These are phyloP conservation scores for Fusarium mexicanum DNA, from an alignment of 2,329 filamentous ascomycete species.

Conservation along the genomic window DNA sequence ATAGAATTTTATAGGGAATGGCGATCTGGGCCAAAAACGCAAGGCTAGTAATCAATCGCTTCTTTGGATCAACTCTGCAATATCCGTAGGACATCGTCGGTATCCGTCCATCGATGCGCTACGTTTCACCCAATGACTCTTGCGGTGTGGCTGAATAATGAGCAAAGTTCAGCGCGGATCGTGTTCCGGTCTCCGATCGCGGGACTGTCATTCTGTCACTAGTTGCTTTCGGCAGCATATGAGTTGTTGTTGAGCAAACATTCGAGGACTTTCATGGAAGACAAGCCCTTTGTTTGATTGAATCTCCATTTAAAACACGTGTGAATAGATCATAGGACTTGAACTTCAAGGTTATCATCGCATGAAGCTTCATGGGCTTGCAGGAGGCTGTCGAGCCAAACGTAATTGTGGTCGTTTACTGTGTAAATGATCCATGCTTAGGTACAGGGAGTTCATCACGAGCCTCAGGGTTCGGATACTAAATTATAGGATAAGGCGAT, in stretches of 20 bases:
- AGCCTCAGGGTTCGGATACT: background rate
- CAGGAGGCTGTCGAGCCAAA: background rate
- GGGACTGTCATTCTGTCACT: slow-evolving; percentile 11
- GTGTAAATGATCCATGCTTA: background rate
- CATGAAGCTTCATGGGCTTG: background rate
- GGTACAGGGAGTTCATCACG: background rate
- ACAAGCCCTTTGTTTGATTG: background rate
- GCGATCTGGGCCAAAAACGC: slow-evolving; percentile 18
- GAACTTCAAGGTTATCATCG: background rate
- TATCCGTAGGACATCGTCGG: background rate
- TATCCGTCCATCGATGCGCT: slow-evolving; percentile 15
- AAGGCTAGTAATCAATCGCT: slow-evolving; percentile 11
- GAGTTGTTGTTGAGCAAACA: slow-evolving; percentile 1
- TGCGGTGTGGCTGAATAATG: slow-evolving; percentile 40
- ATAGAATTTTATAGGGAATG: slow-evolving; percentile 13
- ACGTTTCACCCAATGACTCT: slow-evolving; percentile 36
- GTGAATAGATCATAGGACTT: background rate
- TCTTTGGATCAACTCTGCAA: slow-evolving; percentile 4
- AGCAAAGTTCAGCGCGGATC: background rate
- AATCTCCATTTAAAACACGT: background rate
- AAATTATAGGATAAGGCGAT: background rate
- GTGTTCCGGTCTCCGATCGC: slow-evolving; percentile 25
- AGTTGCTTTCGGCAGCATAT: background rate
- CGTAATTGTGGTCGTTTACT: background rate
- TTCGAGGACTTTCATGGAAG: background rate